Conservation (phyloP, 2,329 filamentous ascomycete species). For the Thielaviopsis punctulata region DNA sequence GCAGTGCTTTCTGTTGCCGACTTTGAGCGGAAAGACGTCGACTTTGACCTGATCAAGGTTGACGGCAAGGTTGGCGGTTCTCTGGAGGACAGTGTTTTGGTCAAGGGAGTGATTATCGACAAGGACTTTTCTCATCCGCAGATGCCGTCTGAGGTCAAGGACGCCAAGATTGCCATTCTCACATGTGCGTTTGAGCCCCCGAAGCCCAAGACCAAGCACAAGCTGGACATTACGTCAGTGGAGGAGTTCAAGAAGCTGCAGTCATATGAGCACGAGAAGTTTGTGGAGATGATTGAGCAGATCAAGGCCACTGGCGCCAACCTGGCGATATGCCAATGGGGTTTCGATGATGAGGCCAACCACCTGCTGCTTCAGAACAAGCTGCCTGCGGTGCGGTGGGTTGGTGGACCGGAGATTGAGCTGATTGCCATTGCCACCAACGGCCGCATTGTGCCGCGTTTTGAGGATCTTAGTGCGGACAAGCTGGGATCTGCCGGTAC, state of each 20-base stretch:
- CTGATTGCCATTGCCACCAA: slow-evolving; percentile 97
- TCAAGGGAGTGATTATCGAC: slow-evolving; percentile 96
- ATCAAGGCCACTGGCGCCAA: slow-evolving; percentile 97
- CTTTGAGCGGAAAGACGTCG: slow-evolving; percentile 87
- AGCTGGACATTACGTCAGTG: slow-evolving; percentile 90
- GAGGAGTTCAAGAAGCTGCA: slow-evolving; percentile 98
- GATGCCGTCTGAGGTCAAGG: slow-evolving; percentile 88
- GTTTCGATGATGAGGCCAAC: slow-evolving; percentile 97
- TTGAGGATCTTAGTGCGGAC: slow-evolving; percentile 79
- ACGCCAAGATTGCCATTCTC: slow-evolving; percentile 93
- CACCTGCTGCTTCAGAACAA: slow-evolving; percentile 92
- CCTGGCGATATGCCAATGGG: slow-evolving; percentile 97
- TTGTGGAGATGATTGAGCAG: slow-evolving; percentile 95
- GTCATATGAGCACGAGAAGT: slow-evolving; percentile 89
- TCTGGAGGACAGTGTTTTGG: slow-evolving; percentile 81
- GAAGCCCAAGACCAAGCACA: slow-evolving; percentile 99
- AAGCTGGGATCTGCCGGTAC: slow-evolving; percentile 84
- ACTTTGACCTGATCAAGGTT: slow-evolving; percentile 98
- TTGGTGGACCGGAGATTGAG: slow-evolving; percentile 94
- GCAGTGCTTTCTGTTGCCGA: slow-evolving; percentile 94
- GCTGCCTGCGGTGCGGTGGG: slow-evolving; percentile 91
- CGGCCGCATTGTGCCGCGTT: slow-evolving; percentile 88
- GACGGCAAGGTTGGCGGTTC: slow-evolving; percentile 94
- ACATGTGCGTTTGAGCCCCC: slow-evolving; percentile 97
- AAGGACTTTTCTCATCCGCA: slow-evolving; percentile 99